Base-by-base conservation (phyloP, 495 filamentous ascomycete species). In the Darksidea phi region DNA sequence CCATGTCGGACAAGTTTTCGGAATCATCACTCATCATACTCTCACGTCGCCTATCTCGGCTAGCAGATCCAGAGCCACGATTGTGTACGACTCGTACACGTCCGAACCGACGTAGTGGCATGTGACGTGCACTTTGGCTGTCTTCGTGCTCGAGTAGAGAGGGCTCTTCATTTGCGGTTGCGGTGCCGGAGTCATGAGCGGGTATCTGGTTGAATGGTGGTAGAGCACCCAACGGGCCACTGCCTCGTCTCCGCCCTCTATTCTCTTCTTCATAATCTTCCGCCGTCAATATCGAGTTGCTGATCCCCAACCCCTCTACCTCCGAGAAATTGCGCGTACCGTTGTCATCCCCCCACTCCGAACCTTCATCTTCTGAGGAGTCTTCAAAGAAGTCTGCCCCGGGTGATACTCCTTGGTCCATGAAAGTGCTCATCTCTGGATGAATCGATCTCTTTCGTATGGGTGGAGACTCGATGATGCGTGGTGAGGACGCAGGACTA, bases 321-420 rank as follows among this genome's bases (percentile, higher is more conserved):
- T 57, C 51, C 10, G 48, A 54, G 32, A 50, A 50, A 36, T 45
- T 37, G 21, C 18, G 45, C 13, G 42, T 57, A n/a, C 24, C 42
- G 24, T 48, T 42, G 7, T 59, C 48, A 15, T 53, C 55, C 18
- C 26, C 49, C 49, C 49, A 48, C 32, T 21, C 57, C 20, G 23
- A 7, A 32, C 18, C 25, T 1, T 57, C 46, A 12, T 58, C 38
- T 13, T 28, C 61, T 6, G 42, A 51, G 12, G 49, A 54, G 28
- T 54, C 55, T 12, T 65, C 55, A 24, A 65, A 65, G 61, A 65
- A 65, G 25, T 59, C 50, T 5, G 32, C 55, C 10, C 55, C 61
- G 13, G 48, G 54, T 17, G 18, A 6, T 11, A 55, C 41, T 15
- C 48, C 55, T n/a, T 42, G 20, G 12, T 66, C 20, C 57, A 60